These are phyloP conservation scores for Beauveria pseudobassiana DNA, from an alignment of 2,329 filamentous ascomycete genomes.

Conservation along the genomic window DNA sequence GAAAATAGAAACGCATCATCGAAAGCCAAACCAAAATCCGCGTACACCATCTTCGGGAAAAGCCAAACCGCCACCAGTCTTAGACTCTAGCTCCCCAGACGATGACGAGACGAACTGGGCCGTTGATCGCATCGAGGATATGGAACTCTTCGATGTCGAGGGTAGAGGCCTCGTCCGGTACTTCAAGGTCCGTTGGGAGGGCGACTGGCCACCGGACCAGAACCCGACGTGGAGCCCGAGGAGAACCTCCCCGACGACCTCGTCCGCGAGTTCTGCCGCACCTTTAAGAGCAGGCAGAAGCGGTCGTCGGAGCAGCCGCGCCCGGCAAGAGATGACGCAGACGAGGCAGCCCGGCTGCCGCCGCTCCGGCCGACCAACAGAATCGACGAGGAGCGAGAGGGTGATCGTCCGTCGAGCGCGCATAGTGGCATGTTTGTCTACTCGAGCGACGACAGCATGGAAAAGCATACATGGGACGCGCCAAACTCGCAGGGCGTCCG, in stretches of 20 bases:
- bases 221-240: conserved; percentile 52
- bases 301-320: not conserved
- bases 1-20: not conserved
- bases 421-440: conserved; percentile 4
- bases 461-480: not conserved
- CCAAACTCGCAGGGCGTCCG: not conserved
- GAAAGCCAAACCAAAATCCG: not conserved
- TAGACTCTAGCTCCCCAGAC: not conserved
- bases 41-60: not conserved
- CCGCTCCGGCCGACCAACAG: not conserved
- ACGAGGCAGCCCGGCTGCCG: not conserved
- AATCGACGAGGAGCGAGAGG: not conserved
- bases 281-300: not conserved
- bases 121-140: conserved; percentile 38
- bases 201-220: conserved; percentile 47
- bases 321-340: not conserved
- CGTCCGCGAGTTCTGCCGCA: conserved; percentile 33
- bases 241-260: conserved; percentile 38
- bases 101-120: conserved; percentile 28
- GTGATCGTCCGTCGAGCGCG: not conserved
- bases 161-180: conserved; percentile 30
- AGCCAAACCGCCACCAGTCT: not conserved
- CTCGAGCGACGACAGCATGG: conserved; percentile 4
- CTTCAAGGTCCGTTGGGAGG: conserved; percentile 49
- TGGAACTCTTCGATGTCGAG: conserved; percentile 30